These are phyloP conservation scores for Punica granatum DNA, from an alignment of 345 rosid species.

Conservation along the genomic window DNA sequence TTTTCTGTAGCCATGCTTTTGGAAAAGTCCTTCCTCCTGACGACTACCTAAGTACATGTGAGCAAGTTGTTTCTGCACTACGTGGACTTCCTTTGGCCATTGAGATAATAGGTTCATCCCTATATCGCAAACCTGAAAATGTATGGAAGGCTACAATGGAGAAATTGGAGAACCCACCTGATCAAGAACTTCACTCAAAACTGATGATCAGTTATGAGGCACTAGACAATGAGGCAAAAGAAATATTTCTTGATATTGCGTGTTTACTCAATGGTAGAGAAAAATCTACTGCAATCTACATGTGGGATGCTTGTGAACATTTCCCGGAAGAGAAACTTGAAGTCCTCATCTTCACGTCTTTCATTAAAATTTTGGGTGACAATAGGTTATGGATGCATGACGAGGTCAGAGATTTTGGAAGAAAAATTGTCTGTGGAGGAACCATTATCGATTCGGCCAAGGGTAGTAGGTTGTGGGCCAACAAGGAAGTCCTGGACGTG, in stretches of 20 bases:
- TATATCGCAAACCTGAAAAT: background rate
- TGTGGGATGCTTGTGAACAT: conserved; percentile 11
- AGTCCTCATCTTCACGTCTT: conserved; percentile 1
- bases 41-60: background rate
- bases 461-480: background rate
- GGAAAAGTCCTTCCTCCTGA: background rate
- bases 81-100: conserved; percentile 5
- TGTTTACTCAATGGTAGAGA: background rate
- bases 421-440: background rate
- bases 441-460: background rate
- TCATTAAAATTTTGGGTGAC: background rate
- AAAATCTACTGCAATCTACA: background rate
- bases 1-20: conserved; percentile 2
- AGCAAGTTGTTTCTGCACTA: background rate
- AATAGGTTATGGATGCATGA: conserved; percentile 6
- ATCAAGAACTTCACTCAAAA: background rate
- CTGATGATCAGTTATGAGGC: conserved; percentile 1
- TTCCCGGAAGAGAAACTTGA: background rate
- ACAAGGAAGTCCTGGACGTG: conserved; percentile 4
- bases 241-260: conserved; percentile 11
- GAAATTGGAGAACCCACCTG: background rate
- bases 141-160: conserved; percentile 3
- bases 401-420: conserved; percentile 6
- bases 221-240: background rate
- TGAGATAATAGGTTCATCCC: background rate